Conservation (phyloP, 2,329 filamentous ascomycete genomes). For the Didymosphaeria variabile region DNA sequence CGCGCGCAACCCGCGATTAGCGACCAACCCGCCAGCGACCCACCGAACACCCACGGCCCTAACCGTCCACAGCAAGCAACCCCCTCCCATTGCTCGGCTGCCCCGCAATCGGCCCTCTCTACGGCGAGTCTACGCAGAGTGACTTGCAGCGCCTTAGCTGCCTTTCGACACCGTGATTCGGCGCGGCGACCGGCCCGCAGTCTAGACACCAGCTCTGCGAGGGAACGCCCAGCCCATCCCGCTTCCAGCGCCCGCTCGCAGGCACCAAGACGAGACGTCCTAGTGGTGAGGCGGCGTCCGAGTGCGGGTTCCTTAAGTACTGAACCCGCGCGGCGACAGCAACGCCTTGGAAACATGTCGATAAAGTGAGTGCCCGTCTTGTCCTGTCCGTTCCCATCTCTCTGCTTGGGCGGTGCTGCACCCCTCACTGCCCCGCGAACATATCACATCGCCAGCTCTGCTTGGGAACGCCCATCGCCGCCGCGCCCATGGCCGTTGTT, state of each 20-base stretch:
- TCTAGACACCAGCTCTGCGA: background rate
- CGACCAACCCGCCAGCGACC: slow-evolving; percentile 6
- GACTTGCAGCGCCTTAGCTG: slow-evolving; percentile 30
- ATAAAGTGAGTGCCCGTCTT: slow-evolving; percentile 48
- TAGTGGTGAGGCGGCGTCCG: slow-evolving; percentile 19
- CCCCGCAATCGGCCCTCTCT: slow-evolving; percentile 19
- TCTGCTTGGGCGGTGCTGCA: background rate
- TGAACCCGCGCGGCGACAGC: background rate
- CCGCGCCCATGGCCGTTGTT: slow-evolving; percentile 8
- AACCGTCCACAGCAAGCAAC: background rate
- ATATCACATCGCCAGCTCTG: background rate
- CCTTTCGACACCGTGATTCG: slow-evolving; percentile 27
- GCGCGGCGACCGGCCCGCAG: slow-evolving; percentile 27
- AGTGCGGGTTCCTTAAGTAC: background rate
- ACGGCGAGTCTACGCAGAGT: background rate
- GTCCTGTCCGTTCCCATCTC: slow-evolving; percentile 16
- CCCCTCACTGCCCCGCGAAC: slow-evolving; percentile 20
- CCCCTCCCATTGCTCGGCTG: background rate
- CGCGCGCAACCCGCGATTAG: slow-evolving; percentile 24
- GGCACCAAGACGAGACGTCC: no score
- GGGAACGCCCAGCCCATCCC: background rate
- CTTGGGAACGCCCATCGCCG: slow-evolving; percentile 10
- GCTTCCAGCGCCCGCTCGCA: background rate
- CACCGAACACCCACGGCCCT: slow-evolving; percentile 9
- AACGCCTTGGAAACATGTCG: slow-evolving; percentile 39